Evolutionary conservation across 2,329 filamentous ascomycete species (phyloP), one percentile per base, ranked within the genome.

Genomic region (Paraphoma sp.): DNA sequence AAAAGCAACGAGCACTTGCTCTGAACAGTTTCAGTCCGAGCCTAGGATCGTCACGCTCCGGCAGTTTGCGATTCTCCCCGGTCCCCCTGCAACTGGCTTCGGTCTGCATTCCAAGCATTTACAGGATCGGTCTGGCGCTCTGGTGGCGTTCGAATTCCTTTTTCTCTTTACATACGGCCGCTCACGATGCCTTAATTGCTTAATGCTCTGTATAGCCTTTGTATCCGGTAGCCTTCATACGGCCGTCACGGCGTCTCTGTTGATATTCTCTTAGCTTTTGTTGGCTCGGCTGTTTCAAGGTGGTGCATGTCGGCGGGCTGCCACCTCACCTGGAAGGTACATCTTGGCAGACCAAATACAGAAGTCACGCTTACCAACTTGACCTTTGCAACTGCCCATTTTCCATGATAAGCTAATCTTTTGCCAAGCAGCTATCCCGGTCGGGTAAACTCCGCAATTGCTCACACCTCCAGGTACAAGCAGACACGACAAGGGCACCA

Each of bases 1-100:
- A 74, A 73, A 73, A 75, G 72, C 68, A 74, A 72, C 54, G 33
- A 36, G 33, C 9, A 53, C 53, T 59, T 63, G 57, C 63, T 66
- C 61, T 68, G 66, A 67, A 57, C 49, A 60, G 71, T 71, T 73
- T 73, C 65, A 68, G 59, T 58, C 53, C 65, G 31, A 67, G 65
- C 64, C 64, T 69, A 65, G 67, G 57, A 60, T 23, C 58, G 18
- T 59, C 63, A 54, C 57, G 59, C 59, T 48, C 48, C 54, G 51
- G 43, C 53, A 52, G 16, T 47, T 41, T 11, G 33, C 23, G n/a
- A 46, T 31, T 42, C 10, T 46, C 33, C 36, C 12, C 14, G 17
- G 17, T 8, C 18, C 8, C 17, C 10, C 43, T 14, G 23, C 14
- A 36, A 42, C 11, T 45, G 46, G 47, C 55, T 47, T 57, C 42